phyloP scores from a whole-genome alignment of 176 grass and related monocot genomes.

The Oryza punctata region DNA sequence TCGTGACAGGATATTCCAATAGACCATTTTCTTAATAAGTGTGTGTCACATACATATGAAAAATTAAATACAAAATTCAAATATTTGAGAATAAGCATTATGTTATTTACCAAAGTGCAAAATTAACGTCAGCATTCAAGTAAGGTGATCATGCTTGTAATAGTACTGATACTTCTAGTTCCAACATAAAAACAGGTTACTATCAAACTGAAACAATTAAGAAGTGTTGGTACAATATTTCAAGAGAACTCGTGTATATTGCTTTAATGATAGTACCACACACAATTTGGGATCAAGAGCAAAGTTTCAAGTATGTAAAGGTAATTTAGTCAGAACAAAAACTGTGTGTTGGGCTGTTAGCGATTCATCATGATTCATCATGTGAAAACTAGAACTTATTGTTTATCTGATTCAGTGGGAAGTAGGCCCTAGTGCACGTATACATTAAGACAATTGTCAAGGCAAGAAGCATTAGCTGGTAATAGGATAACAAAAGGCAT shows the following conservation, averaged over 20 bases:
- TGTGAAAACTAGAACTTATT: constrained; percentile 23
- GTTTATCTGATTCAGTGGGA: constrained; percentile 35
- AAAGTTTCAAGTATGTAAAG: background rate
- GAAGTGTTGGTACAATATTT: background rate
- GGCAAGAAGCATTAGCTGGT: constrained; percentile 24
- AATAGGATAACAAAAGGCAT: background rate
- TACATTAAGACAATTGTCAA: constrained; percentile 38
- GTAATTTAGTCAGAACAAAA: constrained; percentile 17
- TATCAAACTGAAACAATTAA: background rate
- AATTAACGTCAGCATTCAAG: background rate
- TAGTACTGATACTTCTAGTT: background rate
- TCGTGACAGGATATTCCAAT: background rate
- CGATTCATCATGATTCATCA: background rate
- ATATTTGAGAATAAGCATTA: background rate
- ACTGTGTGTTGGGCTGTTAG: too few species aligned
- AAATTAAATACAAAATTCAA: background rate
- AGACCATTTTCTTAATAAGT: background rate
- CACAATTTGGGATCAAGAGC: background rate
- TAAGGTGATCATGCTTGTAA: background rate
- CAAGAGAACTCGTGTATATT: background rate
- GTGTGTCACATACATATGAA: background rate
- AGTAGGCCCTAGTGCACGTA: constrained; percentile 43
- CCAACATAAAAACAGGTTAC: background rate
- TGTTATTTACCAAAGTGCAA: background rate
- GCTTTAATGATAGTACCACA: background rate